Conservation (phyloP, 805 yeast species). For the Jamesozyma lodderae region DNA sequence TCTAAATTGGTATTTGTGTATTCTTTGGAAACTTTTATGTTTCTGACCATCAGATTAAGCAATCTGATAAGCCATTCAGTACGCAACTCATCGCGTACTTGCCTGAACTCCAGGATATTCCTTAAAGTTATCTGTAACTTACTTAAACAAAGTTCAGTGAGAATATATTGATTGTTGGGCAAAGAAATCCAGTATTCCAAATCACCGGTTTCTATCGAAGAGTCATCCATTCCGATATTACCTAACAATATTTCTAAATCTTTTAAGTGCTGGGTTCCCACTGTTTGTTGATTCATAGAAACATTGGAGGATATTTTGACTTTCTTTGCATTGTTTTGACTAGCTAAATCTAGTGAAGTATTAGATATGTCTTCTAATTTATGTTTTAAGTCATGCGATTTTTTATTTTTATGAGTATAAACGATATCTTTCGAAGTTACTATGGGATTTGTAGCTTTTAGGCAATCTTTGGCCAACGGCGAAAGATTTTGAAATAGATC, state of each 20-base stretch:
- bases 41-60: conserved; percentile 14
- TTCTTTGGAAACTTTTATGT: conserved; percentile 11
- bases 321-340: conserved; percentile 9
- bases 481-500: conserved; percentile 17
- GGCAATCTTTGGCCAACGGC: conserved; percentile 15
- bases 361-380: conserved; percentile 5
- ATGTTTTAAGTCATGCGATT: conserved; percentile 1
- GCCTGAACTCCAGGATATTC: conserved; percentile 13
- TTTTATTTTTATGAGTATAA: not conserved
- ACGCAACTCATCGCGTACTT: conserved; percentile 7
- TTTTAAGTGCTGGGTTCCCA: conserved; percentile 16
- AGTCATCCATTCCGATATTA: conserved; percentile 6
- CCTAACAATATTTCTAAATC: conserved; percentile 13
- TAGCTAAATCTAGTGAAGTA: conserved; percentile 1
- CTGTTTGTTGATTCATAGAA: conserved; percentile 16
- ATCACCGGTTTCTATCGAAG: conserved; percentile 4
- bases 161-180: conserved; percentile 7
- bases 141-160: conserved; percentile 12
- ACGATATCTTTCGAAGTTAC: not conserved
- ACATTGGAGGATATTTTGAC: conserved; percentile 14
- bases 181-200: conserved; percentile 16
- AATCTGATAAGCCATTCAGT: conserved; percentile 9
- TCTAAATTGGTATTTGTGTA: conserved; percentile 1
- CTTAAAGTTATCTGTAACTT: conserved; percentile 13
- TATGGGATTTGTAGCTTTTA: conserved; percentile 5